phyloP scores from a whole-genome alignment of 345 rosid species.

The Tarenaya hassleriana region DNA sequence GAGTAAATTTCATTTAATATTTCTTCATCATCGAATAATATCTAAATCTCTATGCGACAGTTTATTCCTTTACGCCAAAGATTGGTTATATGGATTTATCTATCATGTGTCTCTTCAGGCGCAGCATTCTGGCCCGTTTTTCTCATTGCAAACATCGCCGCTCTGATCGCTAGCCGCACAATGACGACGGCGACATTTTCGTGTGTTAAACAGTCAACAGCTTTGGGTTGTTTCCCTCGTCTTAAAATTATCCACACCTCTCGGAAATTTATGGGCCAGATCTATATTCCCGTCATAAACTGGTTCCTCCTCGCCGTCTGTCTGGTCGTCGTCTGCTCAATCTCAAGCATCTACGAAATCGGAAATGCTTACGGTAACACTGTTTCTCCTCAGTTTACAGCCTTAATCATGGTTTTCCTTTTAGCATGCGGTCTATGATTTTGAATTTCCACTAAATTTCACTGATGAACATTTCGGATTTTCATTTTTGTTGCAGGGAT shows the following conservation, averaged over 20 bases:
- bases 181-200: conserved; percentile 99
- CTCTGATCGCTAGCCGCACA: conserved; percentile 91
- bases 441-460: conserved; percentile 10
- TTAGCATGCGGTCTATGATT: too few relatives aligned
- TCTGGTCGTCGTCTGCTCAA: conserved; percentile 68
- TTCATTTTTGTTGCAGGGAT: conserved; percentile 51
- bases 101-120: conserved; percentile 41
- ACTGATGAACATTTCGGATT: background rate
- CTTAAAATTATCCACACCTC: conserved; percentile 97
- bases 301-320: conserved; percentile 94
- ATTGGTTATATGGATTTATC: conserved; percentile 17
- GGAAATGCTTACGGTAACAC: conserved; percentile 96
- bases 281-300: conserved; percentile 97
- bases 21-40: conserved; percentile 14
- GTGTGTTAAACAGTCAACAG: conserved; percentile 93
- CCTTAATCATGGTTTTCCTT: conserved; percentile 12
- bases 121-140: conserved; percentile 83
- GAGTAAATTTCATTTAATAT: conserved; percentile 47
- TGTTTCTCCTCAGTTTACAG: too few relatives aligned
- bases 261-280: conserved; percentile 98
- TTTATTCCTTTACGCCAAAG: background rate
- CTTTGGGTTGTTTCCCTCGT: conserved; percentile 97
- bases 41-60: conserved; percentile 8
- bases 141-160: conserved; percentile 82
- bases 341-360: conserved; percentile 76